Evolutionary conservation across 1,139 yeast genomes (phyloP).

Genomic region (Scheffersomyces titani): DNA sequence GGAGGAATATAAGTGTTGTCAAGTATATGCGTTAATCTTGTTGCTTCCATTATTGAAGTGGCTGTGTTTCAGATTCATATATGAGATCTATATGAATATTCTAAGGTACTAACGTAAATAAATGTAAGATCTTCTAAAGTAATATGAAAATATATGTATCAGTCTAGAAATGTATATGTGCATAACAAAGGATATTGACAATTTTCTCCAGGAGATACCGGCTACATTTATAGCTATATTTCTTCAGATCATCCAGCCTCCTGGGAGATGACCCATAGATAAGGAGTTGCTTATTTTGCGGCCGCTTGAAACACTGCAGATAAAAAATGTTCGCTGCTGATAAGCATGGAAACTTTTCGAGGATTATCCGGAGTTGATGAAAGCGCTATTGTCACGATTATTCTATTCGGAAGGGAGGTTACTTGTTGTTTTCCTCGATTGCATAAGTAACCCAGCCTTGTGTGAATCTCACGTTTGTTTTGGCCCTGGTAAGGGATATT

Average conservation of each 20-base stretch:
- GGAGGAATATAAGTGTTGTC: conserved; percentile 41
- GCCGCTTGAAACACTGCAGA: not conserved
- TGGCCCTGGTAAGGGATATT: not conserved
- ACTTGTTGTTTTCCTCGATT: not conserved
- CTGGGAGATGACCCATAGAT: not conserved
- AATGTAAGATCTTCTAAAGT: too few species aligned
- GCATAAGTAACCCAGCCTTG: not conserved
- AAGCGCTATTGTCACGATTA: not conserved
- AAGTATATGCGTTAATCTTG: conserved; percentile 27
- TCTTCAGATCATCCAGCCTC: not conserved
- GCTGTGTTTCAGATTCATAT: conserved; percentile 1
- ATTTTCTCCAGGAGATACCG: not conserved
- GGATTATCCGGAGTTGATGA: not conserved
- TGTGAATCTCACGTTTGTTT: not conserved
- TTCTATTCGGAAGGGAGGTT: not conserved
- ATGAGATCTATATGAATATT: not conserved
- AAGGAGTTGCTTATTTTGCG: not conserved
- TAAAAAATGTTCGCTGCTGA: not conserved
- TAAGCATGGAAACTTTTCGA: not conserved
- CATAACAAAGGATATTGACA: not conserved
- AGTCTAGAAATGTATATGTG: not conserved
- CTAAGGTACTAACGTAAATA: not conserved
- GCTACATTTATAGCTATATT: not conserved
- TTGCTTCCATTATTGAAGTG: conserved; percentile 27
- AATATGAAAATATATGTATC: too few species aligned